phyloP scores from a whole-genome alignment of 1,139 yeast genomes.

The Sugiyamaella sp. region DNA sequence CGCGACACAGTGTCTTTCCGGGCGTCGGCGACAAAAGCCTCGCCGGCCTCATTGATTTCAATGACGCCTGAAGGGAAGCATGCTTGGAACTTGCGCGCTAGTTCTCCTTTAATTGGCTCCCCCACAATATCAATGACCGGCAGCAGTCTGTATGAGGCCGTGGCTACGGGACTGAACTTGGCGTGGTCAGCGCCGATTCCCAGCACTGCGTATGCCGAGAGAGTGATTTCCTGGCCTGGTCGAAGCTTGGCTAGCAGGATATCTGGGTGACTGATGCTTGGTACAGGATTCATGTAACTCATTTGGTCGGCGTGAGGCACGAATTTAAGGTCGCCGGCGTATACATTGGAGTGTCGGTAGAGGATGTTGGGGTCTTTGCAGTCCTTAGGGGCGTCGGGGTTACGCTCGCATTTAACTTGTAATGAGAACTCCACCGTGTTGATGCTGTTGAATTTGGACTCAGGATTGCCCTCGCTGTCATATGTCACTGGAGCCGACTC shows the following conservation, averaged over 20 bases:
- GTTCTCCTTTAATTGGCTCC: slow-evolving; percentile 70
- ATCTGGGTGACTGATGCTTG: slow-evolving; percentile 58
- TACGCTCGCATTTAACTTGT: slow-evolving; percentile 80
- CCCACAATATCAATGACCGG: slow-evolving; percentile 80
- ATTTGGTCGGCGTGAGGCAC: slow-evolving; percentile 93
- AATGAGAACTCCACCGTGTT: slow-evolving; percentile 85
- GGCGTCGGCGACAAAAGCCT: slow-evolving; percentile 82
- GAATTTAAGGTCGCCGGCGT: slow-evolving; percentile 84
- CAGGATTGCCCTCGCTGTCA: slow-evolving; percentile 28
- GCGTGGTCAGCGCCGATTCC: slow-evolving; percentile 97
- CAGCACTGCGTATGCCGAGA: slow-evolving; percentile 86
- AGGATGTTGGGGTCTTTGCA: slow-evolving; percentile 81
- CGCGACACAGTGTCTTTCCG: slow-evolving; percentile 95
- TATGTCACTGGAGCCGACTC: slow-evolving; percentile 46
- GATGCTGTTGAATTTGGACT: slow-evolving; percentile 62
- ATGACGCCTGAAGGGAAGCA: slow-evolving; percentile 95
- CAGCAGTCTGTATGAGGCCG: slow-evolving; percentile 93
- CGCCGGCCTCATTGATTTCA: slow-evolving; percentile 66
- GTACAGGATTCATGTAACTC: slow-evolving; percentile 69
- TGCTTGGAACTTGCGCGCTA: slow-evolving; percentile 76
- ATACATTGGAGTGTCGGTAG: slow-evolving; percentile 81
- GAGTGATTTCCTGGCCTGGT: slow-evolving; percentile 94
- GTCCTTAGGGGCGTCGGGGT: slow-evolving; percentile 79
- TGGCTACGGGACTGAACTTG: slow-evolving; percentile 93
- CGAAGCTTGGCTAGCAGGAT: slow-evolving; percentile 87